Evolutionary conservation across 2,329 filamentous ascomycete species (phyloP), one percentile per base, ranked within the genome.

Genomic region (Epichloe sylvatica): DNA sequence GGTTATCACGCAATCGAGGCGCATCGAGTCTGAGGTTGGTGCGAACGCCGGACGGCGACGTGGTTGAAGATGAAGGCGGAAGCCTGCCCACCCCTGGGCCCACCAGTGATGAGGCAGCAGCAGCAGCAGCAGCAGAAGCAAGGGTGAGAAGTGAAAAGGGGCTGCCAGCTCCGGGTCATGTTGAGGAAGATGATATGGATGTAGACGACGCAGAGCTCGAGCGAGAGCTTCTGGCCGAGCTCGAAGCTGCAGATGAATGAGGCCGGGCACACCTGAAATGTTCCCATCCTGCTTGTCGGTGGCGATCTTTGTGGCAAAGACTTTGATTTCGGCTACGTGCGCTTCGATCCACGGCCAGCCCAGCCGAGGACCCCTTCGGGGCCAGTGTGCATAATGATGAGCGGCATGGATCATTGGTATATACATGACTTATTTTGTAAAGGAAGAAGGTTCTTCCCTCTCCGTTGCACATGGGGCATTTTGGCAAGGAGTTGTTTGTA

Each of bases 151-250:
- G 9, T 13, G 63, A 65, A 7, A 41, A 50, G 33, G 25, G 23
- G 35, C 23, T 34, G 25, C 2, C 33, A n/a, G 37, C 7, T 17
- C 38, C 38, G 41, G 63, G 43, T 56, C 57, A 45, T 55, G 58
- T 23, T 61, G 51, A 17, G 51, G 62, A 62, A n/a, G 60, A 63
- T 39, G 62, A 62, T 7, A 63, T 64, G n/a, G 71, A 70, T 40
- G 65, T 70, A 46, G 71, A 73, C 42, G 74, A 77, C 9, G 75
- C 76, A 49, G 79, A 81, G 56, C 64, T 83, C 46, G 81, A 82
- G 62, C 75, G 77, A 37, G 80, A 82, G 57, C 70, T 84, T 60
- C 67, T 80, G 58, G 78, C 78, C 1, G 80, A 77, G 54, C 67
- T 81, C 54, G 77, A 80, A 56, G 63, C 64, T 15, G 61, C 60